Base-by-base conservation (phyloP, 2,329 filamentous ascomycete genomes). In the Thermothelomyces thermophilus region DNA sequence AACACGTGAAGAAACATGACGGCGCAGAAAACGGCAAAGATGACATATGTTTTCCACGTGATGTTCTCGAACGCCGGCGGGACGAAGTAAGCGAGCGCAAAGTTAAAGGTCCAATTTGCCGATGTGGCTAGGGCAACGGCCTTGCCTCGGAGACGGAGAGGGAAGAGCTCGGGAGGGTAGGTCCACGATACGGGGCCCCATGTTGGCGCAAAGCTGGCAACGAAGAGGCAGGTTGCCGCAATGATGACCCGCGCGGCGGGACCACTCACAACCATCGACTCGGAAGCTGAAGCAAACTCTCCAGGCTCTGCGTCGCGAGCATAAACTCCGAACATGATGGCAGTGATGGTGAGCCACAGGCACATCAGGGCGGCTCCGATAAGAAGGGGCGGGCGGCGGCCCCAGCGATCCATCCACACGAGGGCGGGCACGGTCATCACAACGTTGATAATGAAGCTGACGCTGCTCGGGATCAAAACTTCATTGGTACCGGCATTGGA, bases 401-500 rank as follows among this genome's bases (percentile, higher is more conserved):
- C 87, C 81, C 84, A 87, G 48, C 75, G 73, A 58, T 93, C 87
- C 59, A 90, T 77, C 70, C 73, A 90, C 50, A 90, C 67, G 20
- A 91, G 74, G 1, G 86, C 86, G 0, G 86, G 84, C 3, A 90
- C 64, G 0, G 87, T 91, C 82, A 88, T 87, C 46, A 83, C 53
- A 1, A 91, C 86, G 64, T 90, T 90, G 71, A 91, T 87, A 59
- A 90, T 74, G 63, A 86, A 87, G 62, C 87, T 81, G 55, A 87
- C 87, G 9, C 78, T 80, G 16, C 81, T 84, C 7, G 84, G 76
- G 39, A 86, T 66, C 8, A 88, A 73, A 33, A 80, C 76, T 46
- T 73, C 74, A 57, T 79, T 75, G 1, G 66, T 46, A 52, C 52
- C 52, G 7, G 46, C 5, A n/a, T 13, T 9, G 3, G 41, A 26